These are phyloP conservation scores for Aspergillus terreus DNA, from an alignment of 2,329 filamentous ascomycete species.

Conservation along the genomic window DNA sequence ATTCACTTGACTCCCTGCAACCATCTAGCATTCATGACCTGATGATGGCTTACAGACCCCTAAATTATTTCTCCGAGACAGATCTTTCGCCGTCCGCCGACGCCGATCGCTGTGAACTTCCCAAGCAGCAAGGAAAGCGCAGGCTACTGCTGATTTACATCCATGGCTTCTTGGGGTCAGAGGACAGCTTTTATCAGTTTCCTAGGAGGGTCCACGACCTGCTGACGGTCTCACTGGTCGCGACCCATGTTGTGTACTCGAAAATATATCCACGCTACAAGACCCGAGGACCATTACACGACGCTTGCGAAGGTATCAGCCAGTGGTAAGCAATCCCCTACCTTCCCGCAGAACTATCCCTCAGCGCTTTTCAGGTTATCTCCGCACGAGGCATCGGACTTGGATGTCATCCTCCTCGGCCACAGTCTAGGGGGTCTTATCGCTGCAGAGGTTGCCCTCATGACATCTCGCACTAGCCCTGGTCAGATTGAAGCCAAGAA, in stretches of 20 bases:
- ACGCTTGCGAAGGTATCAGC: conserved; percentile 79
- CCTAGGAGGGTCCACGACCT: conserved; percentile 81
- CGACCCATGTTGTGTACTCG: conserved; percentile 77
- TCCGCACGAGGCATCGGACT: conserved; percentile 68
- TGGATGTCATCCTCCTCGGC: conserved; percentile 78
- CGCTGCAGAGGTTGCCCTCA: conserved; percentile 70
- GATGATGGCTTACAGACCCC: too few species aligned
- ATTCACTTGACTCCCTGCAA: too few species aligned
- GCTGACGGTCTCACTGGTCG: conserved; percentile 61
- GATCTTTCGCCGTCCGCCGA: too few species aligned
- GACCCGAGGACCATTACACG: conserved; percentile 46
- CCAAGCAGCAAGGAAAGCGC: conserved; percentile 25
- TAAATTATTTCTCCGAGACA: too few species aligned
- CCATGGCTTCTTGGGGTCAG: conserved; percentile 86
- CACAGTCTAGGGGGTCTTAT: conserved; percentile 89
- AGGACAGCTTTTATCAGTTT: conserved; percentile 82
- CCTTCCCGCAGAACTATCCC: not conserved
- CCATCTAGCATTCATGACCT: too few species aligned
- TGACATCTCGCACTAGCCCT: conserved; percentile 31
- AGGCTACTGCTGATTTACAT: conserved; percentile 75
- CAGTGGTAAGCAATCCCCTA: conserved; percentile 53
- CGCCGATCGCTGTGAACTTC: too few species aligned
- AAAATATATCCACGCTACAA: conserved; percentile 55
- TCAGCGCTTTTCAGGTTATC: conserved; percentile 51
- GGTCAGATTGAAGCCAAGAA: conserved; percentile 53